Evolutionary conservation across 192 early-diverging fungal genomes (phyloP).

Genomic region (Funneliformis geosporum): DNA sequence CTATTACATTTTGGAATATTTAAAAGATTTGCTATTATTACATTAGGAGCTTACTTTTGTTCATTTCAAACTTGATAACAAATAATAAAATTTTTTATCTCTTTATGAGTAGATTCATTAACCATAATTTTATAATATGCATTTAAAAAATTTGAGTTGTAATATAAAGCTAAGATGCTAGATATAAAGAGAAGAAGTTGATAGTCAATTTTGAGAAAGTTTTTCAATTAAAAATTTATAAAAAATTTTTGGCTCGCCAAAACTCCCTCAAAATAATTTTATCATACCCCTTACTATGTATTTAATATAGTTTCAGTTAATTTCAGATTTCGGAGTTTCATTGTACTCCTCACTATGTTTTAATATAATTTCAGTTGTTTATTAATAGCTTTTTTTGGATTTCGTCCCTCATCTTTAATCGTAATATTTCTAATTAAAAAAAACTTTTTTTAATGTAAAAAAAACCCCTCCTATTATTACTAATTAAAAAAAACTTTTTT

Average conservation of each 20-base stretch:
- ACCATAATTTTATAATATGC: background rate
- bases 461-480: too few relatives aligned
- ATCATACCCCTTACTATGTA: too few relatives aligned
- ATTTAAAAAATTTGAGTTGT: background rate
- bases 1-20: background rate
- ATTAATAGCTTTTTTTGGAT: too few relatives aligned
- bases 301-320: too few relatives aligned
- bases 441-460: too few relatives aligned
- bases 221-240: conserved; percentile 2
- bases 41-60: background rate
- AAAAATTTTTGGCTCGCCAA: background rate
- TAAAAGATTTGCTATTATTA: background rate
- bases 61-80: background rate
- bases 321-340: too few relatives aligned
- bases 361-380: too few relatives aligned
- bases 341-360: too few relatives aligned
- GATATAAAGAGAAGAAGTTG: background rate
- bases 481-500: too few relatives aligned
- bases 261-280: too few relatives aligned
- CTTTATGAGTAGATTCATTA: background rate
- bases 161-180: background rate
- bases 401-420: too few relatives aligned
- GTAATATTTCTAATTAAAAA: too few relatives aligned
- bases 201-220: background rate
- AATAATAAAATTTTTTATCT: background rate